Evolutionary conservation across 345 rosid genomes (phyloP).

Genomic region (Schrenkiella parvula): DNA sequence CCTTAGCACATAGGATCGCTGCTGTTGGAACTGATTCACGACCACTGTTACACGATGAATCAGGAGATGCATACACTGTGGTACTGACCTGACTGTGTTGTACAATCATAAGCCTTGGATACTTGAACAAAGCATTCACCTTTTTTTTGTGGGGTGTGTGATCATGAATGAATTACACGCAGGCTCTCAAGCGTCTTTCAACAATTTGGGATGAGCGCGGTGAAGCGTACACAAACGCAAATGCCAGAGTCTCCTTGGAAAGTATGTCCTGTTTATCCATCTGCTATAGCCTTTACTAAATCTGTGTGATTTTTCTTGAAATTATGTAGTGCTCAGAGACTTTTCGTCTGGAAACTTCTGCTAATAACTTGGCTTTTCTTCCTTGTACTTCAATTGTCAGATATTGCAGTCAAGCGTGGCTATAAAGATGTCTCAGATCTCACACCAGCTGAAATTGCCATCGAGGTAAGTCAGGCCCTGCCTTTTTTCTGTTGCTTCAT

Average conservation of each 20-base stretch:
- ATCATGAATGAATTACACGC: conserved; percentile 11
- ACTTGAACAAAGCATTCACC: not conserved
- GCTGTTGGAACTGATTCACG: conserved; percentile 88
- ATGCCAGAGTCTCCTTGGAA: conserved; percentile 78
- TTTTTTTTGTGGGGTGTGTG: not conserved
- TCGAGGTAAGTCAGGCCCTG: conserved; percentile 48
- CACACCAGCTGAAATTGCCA: conserved; percentile 69
- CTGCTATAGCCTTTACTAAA: not conserved
- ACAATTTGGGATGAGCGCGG: conserved; percentile 67
- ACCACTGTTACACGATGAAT: conserved; percentile 70
- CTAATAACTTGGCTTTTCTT: not conserved
- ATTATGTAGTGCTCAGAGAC: not conserved
- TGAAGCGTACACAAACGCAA: conserved; percentile 66
- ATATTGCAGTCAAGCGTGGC: conserved; percentile 73
- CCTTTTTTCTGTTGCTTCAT: not conserved
- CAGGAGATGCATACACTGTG: conserved; percentile 79
- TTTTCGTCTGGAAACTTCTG: not conserved
- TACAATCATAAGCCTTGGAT: conserved; percentile 1
- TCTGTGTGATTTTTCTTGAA: not conserved
- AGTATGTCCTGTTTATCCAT: conserved; percentile 41
- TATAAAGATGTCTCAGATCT: conserved; percentile 54
- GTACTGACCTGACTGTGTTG: conserved; percentile 27
- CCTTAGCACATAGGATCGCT: conserved; percentile 87
- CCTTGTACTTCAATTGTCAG: conserved; percentile 35
- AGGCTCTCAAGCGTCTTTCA: conserved; percentile 77